Evolutionary conservation across 2,329 filamentous ascomycete genomes (phyloP), one percentile per base, ranked within the genome.

Genomic region (Xenosphaeropsis pyriputrescens): DNA sequence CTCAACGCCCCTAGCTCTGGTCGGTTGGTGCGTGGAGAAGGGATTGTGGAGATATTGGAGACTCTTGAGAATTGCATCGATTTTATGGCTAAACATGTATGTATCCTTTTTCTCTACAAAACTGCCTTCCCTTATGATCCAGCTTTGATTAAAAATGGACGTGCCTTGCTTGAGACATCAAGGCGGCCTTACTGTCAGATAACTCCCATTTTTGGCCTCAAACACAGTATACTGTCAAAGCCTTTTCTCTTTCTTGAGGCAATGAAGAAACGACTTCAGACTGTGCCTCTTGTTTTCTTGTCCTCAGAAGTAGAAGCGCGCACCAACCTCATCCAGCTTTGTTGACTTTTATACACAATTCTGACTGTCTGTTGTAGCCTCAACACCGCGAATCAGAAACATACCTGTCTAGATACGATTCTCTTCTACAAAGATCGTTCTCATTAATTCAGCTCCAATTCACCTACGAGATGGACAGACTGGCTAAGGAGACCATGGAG

Each of bases 1-100:
- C 72, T 98, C 41, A 96, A 96, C 63, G 88, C 88, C 1, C 88
- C 91, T 0, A 86, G 88, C 1, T 88, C 89, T 15, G 79, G 84
- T 35, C 85, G 80, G 40, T 68, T 94, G 39, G 88, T 95, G 13
- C 81, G 88, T 34, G 79, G 80, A 40, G 77, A 80, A 36, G 81
- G 83, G 33, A 95, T 96, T 52, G 77, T 81, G 2, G 84, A 94
- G 38, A 93, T 96, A 68, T 64, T 98, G 35, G 70, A 74, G 34
- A 89, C 85, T 44, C 65, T 98, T 36, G 88, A 96, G 58, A 76
- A 85, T 38, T 98, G 89, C 55, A 75, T 98, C 47, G 79, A 79
- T 19, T 96, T 96, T 54, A 95, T 96, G 86, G 73, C 83, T 43
- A 68, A 74, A 37, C 85, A 95, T 62, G 82, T 86, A 59, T 56